A percentile compares a stretch with the other conserved stretches of the same genome.
These are phyloP conservation scores for Allium fistulosum DNA, from an alignment of 106 monocot genomes.

Conservation along the genomic window DNA sequence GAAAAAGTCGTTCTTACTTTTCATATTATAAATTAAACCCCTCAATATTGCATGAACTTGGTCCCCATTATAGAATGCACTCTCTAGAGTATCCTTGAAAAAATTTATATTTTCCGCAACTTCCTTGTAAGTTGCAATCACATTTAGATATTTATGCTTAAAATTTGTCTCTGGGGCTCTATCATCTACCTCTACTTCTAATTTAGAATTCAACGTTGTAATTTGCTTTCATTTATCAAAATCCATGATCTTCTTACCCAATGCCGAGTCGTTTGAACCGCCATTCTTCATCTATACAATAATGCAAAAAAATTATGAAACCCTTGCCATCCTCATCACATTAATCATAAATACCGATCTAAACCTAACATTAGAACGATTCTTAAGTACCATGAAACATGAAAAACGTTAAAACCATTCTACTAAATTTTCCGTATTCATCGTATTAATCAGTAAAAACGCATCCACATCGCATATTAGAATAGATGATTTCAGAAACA, in stretches of 20 bases:
- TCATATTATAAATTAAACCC: too few relatives aligned
- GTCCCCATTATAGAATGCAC: conserved; percentile 39
- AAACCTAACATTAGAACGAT: too few relatives aligned
- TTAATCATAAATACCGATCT: too few relatives aligned
- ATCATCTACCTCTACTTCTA: not conserved
- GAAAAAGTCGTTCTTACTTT: too few relatives aligned
- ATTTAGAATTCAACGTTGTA: not conserved
- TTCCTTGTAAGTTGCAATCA: conserved; percentile 32
- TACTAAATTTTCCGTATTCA: too few relatives aligned
- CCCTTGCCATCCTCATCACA: too few relatives aligned
- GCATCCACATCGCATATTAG: too few relatives aligned
- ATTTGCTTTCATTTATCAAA: conserved; percentile 1
- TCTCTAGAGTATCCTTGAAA: conserved; percentile 46
- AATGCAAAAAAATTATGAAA: too few relatives aligned
- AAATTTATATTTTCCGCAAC: conserved; percentile 28
- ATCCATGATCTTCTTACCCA: conserved; percentile 4
- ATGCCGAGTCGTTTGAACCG: not conserved
- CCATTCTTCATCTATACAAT: conserved; percentile 4
- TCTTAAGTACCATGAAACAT: too few relatives aligned
- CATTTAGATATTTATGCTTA: conserved; percentile 23
- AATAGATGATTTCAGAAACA: too few relatives aligned
- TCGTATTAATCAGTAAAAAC: too few relatives aligned
- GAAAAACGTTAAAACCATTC: too few relatives aligned
- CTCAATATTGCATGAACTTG: conserved; percentile 1
- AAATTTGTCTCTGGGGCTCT: not conserved